These are phyloP conservation scores for Castanea mollissima DNA, from an alignment of 306 rosid species.

Conservation along the genomic window DNA sequence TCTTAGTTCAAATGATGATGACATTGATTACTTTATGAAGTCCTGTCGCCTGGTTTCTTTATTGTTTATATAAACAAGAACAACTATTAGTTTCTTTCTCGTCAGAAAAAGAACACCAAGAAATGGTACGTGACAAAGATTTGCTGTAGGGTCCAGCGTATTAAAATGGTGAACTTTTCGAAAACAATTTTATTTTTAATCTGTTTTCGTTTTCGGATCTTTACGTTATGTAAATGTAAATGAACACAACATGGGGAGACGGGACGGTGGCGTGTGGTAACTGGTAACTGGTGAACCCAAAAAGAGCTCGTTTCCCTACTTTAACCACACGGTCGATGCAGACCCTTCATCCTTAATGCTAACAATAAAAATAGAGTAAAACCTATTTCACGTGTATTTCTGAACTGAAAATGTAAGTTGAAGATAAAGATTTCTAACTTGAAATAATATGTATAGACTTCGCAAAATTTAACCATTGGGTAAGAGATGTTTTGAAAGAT, in stretches of 20 bases:
- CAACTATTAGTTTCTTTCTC: neutral
- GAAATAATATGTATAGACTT: too few species aligned
- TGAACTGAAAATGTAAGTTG: too few species aligned
- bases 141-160: neutral
- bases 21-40: neutral
- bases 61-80: neutral
- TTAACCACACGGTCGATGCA: neutral
- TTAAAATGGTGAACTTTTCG: neutral
- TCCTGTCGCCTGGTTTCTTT: neutral
- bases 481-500: too few species aligned
- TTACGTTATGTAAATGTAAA: neutral
- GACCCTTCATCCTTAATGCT: neutral
- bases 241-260: neutral
- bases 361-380: neutral
- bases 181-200: neutral
- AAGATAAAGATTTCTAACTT: too few species aligned
- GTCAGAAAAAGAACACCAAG: neutral
- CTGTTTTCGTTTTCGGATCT: neutral
- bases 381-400: neutral
- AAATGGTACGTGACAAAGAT: neutral
- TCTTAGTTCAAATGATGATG: neutral
- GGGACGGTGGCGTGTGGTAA: constrained; percentile 8
- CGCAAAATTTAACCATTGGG: too few species aligned
- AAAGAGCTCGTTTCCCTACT: neutral
- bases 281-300: neutral